Conservation (phyloP, 2,329 filamentous ascomycete species). For the Ophiognomonia clavigignenti-juglandacearum region DNA sequence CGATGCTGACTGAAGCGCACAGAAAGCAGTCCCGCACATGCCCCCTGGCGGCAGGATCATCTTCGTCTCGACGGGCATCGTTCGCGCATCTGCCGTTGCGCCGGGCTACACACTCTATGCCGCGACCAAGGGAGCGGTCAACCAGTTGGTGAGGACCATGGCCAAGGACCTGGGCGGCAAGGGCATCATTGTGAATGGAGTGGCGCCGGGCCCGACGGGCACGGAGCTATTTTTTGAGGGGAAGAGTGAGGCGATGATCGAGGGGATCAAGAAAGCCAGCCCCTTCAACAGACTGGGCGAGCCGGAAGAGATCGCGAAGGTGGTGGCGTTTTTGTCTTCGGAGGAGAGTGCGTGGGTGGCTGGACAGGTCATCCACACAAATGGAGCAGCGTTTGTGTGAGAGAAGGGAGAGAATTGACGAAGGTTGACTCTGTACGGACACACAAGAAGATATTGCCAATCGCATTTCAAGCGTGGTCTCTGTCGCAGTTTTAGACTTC, state of each 20-base stretch:
- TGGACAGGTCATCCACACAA: not conserved
- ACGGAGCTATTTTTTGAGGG: conserved; percentile 51
- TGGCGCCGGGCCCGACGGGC: conserved; percentile 34
- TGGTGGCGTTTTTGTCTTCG: conserved; percentile 37
- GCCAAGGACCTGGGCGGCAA: conserved; percentile 50
- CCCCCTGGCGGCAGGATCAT: conserved; percentile 31
- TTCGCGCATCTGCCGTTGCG: conserved; percentile 36
- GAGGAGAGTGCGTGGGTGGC: conserved; percentile 44
- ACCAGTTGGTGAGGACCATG: conserved; percentile 51
- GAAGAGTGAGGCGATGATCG: conserved; percentile 41
- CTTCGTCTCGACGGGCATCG: conserved; percentile 44
- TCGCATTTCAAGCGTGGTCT: no score
- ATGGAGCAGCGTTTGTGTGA: no score
- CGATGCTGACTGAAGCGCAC: no score
- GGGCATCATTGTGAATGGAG: conserved; percentile 30
- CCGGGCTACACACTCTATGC: conserved; percentile 48
- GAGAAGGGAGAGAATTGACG: no score
- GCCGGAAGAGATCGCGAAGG: conserved; percentile 45
- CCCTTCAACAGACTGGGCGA: conserved; percentile 41
- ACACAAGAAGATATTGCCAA: no score
- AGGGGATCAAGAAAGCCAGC: conserved; percentile 32
- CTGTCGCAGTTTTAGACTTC: no score
- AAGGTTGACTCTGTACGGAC: no score
- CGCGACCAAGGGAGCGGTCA: conserved; percentile 52
- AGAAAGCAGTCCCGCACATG: conserved; percentile 48